phyloP scores from a whole-genome alignment of 2,329 filamentous ascomycete genomes.

The Whalleya microplaca region DNA sequence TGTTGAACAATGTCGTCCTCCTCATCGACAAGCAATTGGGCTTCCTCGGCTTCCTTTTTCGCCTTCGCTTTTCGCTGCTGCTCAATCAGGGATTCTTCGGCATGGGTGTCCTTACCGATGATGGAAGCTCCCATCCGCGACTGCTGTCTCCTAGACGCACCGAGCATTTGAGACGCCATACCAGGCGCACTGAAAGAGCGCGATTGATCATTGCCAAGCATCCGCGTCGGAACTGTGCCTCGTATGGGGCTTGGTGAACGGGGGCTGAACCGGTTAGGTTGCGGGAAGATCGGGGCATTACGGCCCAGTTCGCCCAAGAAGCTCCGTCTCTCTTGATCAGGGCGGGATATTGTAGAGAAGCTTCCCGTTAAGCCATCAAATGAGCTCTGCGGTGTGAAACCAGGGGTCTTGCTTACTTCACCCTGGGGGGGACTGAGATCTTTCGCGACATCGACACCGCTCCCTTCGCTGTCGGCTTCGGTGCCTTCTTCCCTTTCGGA shows the following conservation, averaged over 20 bases:
- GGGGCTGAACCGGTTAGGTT: slow-evolving; percentile 60
- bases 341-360: slow-evolving; percentile 51
- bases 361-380: slow-evolving; percentile 54
- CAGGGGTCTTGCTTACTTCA: slow-evolving; percentile 50
- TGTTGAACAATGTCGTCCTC: slow-evolving; percentile 71
- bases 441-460: slow-evolving; percentile 67
- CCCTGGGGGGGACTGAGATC: slow-evolving; percentile 60
- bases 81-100: slow-evolving; percentile 52
- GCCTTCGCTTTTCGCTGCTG: slow-evolving; percentile 57
- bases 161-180: slow-evolving; percentile 59
- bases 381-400: slow-evolving; percentile 61
- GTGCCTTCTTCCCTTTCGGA: slow-evolving; percentile 53
- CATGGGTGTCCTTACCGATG: slow-evolving; percentile 42
- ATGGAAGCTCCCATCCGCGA: slow-evolving; percentile 45
- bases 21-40: slow-evolving; percentile 63
- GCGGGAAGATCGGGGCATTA: slow-evolving; percentile 57
- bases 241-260: slow-evolving; percentile 75
- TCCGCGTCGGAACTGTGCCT: slow-evolving; percentile 55
- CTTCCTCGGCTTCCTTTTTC: slow-evolving; percentile 60
- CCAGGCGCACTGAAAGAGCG: slow-evolving; percentile 65
- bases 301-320: slow-evolving; percentile 60
- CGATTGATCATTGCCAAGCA: slow-evolving; percentile 52
- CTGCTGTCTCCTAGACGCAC: slow-evolving; percentile 42
- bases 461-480: slow-evolving; percentile 56
- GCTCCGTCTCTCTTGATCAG: slow-evolving; percentile 47